Percentiles rank a stretch among this genome's conserved stretches.
Conservation (phyloP, 2,329 filamentous ascomycete species). For the Aspergillus viridinutans region DNA sequence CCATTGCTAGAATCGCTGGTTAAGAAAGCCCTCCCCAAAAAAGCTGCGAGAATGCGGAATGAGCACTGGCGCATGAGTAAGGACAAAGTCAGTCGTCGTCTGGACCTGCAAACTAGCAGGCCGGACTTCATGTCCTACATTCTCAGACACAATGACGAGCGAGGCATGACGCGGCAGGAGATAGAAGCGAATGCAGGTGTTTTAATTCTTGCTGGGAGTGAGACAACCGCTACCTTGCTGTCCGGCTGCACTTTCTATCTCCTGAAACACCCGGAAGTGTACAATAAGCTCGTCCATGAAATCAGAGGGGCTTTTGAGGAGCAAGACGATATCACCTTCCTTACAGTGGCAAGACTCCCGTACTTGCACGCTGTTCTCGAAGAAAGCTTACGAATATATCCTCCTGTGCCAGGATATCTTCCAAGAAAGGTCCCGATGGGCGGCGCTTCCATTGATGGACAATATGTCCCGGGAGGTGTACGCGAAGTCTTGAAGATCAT, state of each 20-base stretch:
- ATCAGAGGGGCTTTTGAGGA: conserved; percentile 15
- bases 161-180: conserved; percentile 26
- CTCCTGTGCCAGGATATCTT: conserved; percentile 34
- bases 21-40: conserved; percentile 5
- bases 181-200: conserved; percentile 36
- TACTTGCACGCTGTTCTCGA: conserved; percentile 40
- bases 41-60: conserved; percentile 8
- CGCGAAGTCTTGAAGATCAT: not conserved
- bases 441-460: conserved; percentile 35
- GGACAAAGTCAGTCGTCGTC: conserved; percentile 23
- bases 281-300: conserved; percentile 13
- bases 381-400: conserved; percentile 41
- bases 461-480: conserved; percentile 30
- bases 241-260: conserved; percentile 36
- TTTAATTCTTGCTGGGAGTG: conserved; percentile 43
- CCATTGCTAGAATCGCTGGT: conserved; percentile 14
- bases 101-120: conserved; percentile 20
- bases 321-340: conserved; percentile 33
- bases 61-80: conserved; percentile 11
- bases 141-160: conserved; percentile 28
- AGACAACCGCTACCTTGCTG: conserved; percentile 43
- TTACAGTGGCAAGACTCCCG: conserved; percentile 23
- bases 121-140: conserved; percentile 42
- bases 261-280: conserved; percentile 19
- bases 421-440: conserved; percentile 31